These are phyloP conservation scores for Wickerhamomyces kurtzmanii DNA, from an alignment of 805 yeast genomes.

Conservation along the genomic window DNA sequence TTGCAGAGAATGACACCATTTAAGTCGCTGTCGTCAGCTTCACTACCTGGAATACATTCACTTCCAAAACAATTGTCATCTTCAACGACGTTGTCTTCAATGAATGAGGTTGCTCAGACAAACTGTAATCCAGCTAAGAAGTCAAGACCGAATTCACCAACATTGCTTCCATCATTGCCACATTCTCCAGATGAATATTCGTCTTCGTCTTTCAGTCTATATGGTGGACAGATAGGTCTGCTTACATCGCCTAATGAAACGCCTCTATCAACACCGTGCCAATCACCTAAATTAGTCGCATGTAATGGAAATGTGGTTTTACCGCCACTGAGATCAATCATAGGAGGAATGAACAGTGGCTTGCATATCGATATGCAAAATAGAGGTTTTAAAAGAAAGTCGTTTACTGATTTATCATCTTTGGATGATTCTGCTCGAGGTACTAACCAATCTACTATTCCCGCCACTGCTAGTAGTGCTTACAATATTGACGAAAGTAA, in stretches of 20 bases:
- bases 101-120: slow-evolving; percentile 27
- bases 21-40: slow-evolving; percentile 19
- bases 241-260: slow-evolving; percentile 28
- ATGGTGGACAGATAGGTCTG: slow-evolving; percentile 1
- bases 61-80: slow-evolving; percentile 7
- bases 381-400: no score
- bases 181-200: neutral
- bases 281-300: slow-evolving; percentile 32
- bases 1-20: slow-evolving; percentile 32
- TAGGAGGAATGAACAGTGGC: no score
- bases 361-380: no score
- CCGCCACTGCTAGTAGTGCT: no score
- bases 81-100: slow-evolving; percentile 21
- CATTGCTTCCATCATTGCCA: slow-evolving; percentile 7
- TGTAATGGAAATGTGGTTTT: no score
- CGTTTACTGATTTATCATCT: no score
- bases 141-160: slow-evolving; percentile 40
- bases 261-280: slow-evolving; percentile 38
- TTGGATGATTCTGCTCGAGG: no score
- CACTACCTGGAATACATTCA: slow-evolving; percentile 7
- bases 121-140: slow-evolving; percentile 22
- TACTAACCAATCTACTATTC: no score
- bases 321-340: no score
- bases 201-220: neutral
- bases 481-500: no score